Evolutionary conservation across 73 alveolate species (phyloP).

Genomic region (Paramecium caudatum): DNA sequence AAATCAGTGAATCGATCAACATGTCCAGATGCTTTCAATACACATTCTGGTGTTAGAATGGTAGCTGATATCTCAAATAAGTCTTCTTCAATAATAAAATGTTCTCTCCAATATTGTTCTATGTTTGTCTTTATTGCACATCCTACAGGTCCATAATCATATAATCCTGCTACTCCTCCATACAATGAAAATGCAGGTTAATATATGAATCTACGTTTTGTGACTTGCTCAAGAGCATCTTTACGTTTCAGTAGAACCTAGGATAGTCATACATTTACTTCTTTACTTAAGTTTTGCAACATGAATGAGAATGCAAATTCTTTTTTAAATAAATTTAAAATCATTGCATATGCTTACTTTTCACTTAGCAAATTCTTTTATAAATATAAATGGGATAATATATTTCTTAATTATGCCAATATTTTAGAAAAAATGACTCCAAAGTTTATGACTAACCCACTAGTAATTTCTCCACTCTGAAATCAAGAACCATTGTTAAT

Average conservation of each 20-base stretch:
- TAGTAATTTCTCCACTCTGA: not conserved
- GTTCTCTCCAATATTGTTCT: conserved; percentile 97
- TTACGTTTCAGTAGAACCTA: conserved; percentile 70
- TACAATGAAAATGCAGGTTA: conserved; percentile 93
- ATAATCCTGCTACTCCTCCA: conserved; percentile 99
- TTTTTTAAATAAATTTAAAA: conserved; percentile 59
- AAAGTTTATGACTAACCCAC: conserved; percentile 9
- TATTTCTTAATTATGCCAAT: conserved; percentile 37
- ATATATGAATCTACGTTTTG: conserved; percentile 74
- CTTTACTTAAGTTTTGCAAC: conserved; percentile 43
- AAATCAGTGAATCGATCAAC: conserved; percentile 99
- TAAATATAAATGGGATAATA: conserved; percentile 58
- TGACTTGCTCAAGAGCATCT: conserved; percentile 65
- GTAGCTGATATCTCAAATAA: conserved; percentile 96
- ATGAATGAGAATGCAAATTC: conserved; percentile 3
- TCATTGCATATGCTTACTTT: too few relatives aligned
- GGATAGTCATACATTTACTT: not conserved
- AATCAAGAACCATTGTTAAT: conserved; percentile 7
- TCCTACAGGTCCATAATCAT: conserved; percentile 99
- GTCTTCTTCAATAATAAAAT: conserved; percentile 97
- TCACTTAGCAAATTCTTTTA: too few relatives aligned
- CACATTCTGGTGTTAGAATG: conserved; percentile 93
- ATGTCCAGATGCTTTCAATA: conserved; percentile 98
- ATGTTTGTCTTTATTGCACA: conserved; percentile 95
- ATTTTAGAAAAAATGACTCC: not conserved